A percentile compares a stretch with the other conserved stretches of the same genome.
Evolutionary conservation across 116 monocot species (phyloP).

Genomic region (Dioscorea cayenensis): DNA sequence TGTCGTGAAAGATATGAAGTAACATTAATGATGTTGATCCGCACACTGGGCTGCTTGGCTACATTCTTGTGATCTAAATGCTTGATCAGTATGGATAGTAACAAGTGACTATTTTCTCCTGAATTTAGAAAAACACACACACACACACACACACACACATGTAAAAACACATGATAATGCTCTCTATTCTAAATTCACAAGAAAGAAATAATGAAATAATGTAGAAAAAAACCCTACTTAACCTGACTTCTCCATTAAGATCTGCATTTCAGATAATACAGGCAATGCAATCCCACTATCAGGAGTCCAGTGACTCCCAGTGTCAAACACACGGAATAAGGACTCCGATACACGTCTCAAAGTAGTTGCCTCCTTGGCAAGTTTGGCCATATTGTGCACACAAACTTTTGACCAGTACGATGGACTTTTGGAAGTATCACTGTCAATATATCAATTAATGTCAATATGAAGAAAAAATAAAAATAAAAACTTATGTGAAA

Average conservation of each 20-base stretch:
- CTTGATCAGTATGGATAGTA: slow-evolving; percentile 69
- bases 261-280: slow-evolving; percentile 68
- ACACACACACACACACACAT: not conserved
- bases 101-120: slow-evolving; percentile 71
- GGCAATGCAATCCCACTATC: slow-evolving; percentile 62
- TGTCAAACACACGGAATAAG: slow-evolving; percentile 68
- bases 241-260: slow-evolving; percentile 77
- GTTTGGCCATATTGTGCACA: slow-evolving; percentile 68
- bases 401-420: slow-evolving; percentile 80
- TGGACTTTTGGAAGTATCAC: slow-evolving; percentile 45
- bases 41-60: slow-evolving; percentile 48
- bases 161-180: not conserved
- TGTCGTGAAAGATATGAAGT: slow-evolving; percentile 47
- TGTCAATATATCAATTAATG: slow-evolving; percentile 13
- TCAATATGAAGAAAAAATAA: slow-evolving; percentile 3
- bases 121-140: slow-evolving; percentile 8
- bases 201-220: not conserved
- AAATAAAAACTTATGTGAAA: not conserved
- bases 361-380: slow-evolving; percentile 96
- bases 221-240: not conserved
- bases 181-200: not conserved
- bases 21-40: slow-evolving; percentile 55
- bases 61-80: slow-evolving; percentile 93
- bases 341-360: slow-evolving; percentile 84
- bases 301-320: slow-evolving; percentile 59